phyloP scores from a whole-genome alignment of 2,329 filamentous ascomycete genomes.

The Neobulgaria alba region DNA sequence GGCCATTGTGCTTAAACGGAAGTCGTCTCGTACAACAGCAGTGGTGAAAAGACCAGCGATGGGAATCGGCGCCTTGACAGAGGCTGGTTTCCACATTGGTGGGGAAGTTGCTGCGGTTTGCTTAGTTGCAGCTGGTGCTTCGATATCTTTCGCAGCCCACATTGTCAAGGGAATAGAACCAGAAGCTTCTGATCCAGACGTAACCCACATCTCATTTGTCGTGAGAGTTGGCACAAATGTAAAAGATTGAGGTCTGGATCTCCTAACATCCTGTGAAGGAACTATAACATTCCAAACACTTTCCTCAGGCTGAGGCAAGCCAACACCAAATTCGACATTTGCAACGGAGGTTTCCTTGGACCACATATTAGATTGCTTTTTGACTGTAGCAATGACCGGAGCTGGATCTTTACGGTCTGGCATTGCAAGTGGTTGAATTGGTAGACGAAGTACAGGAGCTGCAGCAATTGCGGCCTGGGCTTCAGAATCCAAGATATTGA shows the following conservation, averaged over 20 bases:
- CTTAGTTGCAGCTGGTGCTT: background rate
- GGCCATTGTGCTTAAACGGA: constrained; percentile 13
- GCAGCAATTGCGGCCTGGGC: constrained; percentile 4
- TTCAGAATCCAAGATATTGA: constrained; percentile 18
- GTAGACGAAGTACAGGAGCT: constrained; percentile 9
- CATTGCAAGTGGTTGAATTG: constrained; percentile 18
- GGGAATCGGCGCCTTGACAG: background rate
- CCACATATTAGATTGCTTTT: constrained; percentile 16
- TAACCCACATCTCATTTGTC: constrained; percentile 15
- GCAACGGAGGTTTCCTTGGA: background rate
- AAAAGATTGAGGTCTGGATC: constrained; percentile 12
- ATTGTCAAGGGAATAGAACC: background rate
- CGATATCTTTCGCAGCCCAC: background rate
- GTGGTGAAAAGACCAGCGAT: constrained; percentile 17
- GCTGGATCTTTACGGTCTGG: background rate
- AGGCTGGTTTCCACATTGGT: constrained; percentile 14
- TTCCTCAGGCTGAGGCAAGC: constrained; percentile 20
- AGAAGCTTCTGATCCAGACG: background rate
- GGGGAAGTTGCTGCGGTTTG: background rate
- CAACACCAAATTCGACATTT: background rate
- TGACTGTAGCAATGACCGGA: background rate
- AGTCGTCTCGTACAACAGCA: constrained; percentile 9
- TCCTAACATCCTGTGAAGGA: constrained; percentile 9
- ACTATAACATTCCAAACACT: constrained; percentile 17
- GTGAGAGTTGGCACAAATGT: constrained; percentile 9